Evolutionary conservation across 2,329 filamentous ascomycete species (phyloP), one percentile per base, ranked within the genome.

Genomic region (Alternaria rosae): DNA sequence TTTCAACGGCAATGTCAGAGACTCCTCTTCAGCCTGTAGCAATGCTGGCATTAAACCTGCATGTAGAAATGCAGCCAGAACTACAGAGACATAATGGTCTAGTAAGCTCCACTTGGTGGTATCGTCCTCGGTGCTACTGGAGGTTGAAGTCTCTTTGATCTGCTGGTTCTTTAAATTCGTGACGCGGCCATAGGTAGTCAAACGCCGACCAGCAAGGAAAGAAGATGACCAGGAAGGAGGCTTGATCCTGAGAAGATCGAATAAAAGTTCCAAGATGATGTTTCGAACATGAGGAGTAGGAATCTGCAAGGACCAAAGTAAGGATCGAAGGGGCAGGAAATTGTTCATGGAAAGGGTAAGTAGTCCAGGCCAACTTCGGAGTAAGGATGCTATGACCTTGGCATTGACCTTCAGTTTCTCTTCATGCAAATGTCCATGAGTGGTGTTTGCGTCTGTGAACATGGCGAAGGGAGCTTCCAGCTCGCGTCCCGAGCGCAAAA

Each of bases 151-250:
- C 35, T 87, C 85, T 38, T 85, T 80, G 59, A 84, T 84, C 8
- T 83, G 76, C 21, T 86, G 82, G 30, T 89, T 85, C 68, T 92
- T 93, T 54, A 98, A 82, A 63, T 93, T 95, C 8, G 93, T 89
- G 38, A 98, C 94, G 71, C 96, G 88, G n/a, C 94, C 94, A 77
- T 99, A 99, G 0, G 95, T 99, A 1, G 96, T 99, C 48, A 99
- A 84, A 62, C 96, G 87, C 67, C 95, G 88, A 8, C 95, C 96
- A 35, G 96, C 95, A 48, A 99, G 86, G 77, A 97, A 99, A 0
- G 94, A 96, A 0, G 93, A 94, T 8, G 95, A 96, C 95, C 95
- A 99, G 9, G 93, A 90, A 44, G 95, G 89, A 61, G 94, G 91
- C 70, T 98, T 98, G 75, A 99, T 97, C 35, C 94, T 89, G 54